Evolutionary conservation across 2,329 filamentous ascomycete species (phyloP).

Genomic region (Beauveria sp.): DNA sequence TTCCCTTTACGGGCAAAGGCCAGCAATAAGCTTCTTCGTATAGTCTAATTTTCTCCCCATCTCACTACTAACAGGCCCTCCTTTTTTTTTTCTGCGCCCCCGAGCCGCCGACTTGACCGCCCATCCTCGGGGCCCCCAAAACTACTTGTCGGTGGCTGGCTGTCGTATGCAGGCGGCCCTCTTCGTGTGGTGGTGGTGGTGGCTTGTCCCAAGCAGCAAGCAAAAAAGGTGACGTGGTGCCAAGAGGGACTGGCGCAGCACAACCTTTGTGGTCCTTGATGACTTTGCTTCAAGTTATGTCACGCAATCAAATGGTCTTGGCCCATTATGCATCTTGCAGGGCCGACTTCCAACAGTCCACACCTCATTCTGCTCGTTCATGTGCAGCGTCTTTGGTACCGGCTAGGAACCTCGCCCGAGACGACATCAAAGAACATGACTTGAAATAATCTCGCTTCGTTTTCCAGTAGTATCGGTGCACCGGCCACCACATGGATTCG

Average conservation of each 20-base stretch:
- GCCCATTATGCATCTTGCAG: neutral
- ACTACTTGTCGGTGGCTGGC: neutral
- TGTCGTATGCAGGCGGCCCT: neutral
- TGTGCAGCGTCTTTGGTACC: neutral
- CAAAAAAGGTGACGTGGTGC: neutral
- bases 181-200: too few relatives aligned
- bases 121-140: too few relatives aligned
- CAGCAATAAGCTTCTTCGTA: too few relatives aligned
- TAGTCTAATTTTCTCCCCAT: too few relatives aligned
- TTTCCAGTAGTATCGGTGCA: neutral
- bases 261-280: neutral
- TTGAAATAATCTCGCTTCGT: neutral
- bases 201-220: too few relatives aligned
- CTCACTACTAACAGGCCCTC: too few relatives aligned
- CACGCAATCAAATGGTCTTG: neutral
- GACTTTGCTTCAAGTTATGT: neutral
- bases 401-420: neutral
- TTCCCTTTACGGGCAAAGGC: too few relatives aligned
- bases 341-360: neutral
- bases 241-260: conserved; percentile 3
- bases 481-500: too few relatives aligned
- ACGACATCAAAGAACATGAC: neutral
- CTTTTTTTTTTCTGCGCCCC: too few relatives aligned
- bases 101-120: too few relatives aligned
- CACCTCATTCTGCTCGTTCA: neutral